A percentile compares a stretch with the other conserved stretches of the same genome.
phyloP scores from a whole-genome alignment of 2,329 filamentous ascomycete genomes.

The Drechslerella coelobrocha region DNA sequence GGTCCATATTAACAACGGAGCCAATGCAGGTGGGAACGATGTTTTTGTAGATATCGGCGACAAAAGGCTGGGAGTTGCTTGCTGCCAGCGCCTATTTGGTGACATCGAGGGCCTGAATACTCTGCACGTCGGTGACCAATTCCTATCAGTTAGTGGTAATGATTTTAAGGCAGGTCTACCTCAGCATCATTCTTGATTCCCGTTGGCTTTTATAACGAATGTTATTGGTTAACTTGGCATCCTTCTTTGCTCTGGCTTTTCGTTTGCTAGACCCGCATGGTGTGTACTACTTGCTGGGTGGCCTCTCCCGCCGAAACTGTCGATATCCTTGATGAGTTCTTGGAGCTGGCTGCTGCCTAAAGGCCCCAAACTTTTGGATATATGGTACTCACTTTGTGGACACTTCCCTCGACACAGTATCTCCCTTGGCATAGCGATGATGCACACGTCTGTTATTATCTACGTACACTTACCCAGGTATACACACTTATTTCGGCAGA shows the following conservation, averaged over 20 bases:
- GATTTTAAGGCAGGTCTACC: slow-evolving; percentile 77
- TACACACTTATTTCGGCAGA: too few species aligned
- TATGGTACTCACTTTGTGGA: too few species aligned
- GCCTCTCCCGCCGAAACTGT: slow-evolving; percentile 91
- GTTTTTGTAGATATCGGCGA: slow-evolving; percentile 99
- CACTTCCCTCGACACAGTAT: too few species aligned
- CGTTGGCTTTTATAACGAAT: not conserved
- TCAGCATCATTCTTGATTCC: not conserved
- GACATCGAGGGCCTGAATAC: slow-evolving; percentile 77
- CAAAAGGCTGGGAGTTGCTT: slow-evolving; percentile 92
- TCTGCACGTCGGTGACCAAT: slow-evolving; percentile 95
- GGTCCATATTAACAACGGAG: slow-evolving; percentile 8
- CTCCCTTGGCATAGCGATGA: too few species aligned
- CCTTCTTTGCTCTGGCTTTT: not conserved
- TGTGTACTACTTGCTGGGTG: slow-evolving; percentile 96
- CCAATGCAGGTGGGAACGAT: slow-evolving; percentile 74
- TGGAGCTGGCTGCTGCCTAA: slow-evolving; percentile 60
- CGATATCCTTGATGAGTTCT: slow-evolving; percentile 82
- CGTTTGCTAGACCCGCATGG: slow-evolving; percentile 67
- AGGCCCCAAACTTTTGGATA: not conserved
- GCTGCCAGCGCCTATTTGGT: slow-evolving; percentile 90
- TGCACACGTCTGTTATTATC: too few species aligned
- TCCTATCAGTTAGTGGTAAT: slow-evolving; percentile 91
- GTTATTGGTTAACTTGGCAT: too few species aligned
- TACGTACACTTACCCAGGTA: too few species aligned